A percentile compares a stretch with the other conserved stretches of the same genome.
Evolutionary conservation across 2,329 filamentous ascomycete species (phyloP).

Genomic region (Aspergillus intermedius): DNA sequence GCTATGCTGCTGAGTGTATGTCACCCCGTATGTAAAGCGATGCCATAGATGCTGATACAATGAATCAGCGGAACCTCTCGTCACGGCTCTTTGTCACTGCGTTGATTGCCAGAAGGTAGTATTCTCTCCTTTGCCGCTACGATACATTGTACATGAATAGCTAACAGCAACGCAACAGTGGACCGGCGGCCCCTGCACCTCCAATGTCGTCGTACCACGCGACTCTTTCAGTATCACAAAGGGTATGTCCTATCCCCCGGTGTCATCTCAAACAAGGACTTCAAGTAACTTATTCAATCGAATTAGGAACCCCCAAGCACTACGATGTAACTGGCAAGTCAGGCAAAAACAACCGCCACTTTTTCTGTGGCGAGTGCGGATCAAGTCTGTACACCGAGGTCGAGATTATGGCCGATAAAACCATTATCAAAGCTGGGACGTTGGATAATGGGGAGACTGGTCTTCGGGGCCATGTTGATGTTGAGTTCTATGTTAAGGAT

Average conservation of each 20-base stretch:
- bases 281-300: constrained; percentile 2
- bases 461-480: constrained; percentile 37
- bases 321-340: constrained; percentile 45
- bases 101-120: constrained; percentile 49
- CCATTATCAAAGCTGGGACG: constrained; percentile 47
- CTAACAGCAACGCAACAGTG: constrained; percentile 44
- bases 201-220: constrained; percentile 48
- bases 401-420: constrained; percentile 48
- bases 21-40: background rate
- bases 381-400: constrained; percentile 48
- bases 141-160: constrained; percentile 13
- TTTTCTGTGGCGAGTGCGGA: constrained; percentile 50
- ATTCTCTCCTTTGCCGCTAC: constrained; percentile 5
- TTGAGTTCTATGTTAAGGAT: constrained; percentile 51
- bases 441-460: constrained; percentile 45
- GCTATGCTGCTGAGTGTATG: constrained; percentile 23
- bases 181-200: constrained; percentile 50
- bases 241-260: constrained; percentile 34
- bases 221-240: constrained; percentile 45
- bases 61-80: constrained; percentile 34
- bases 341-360: constrained; percentile 52
- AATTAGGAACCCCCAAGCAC: constrained; percentile 46
- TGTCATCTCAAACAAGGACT: constrained; percentile 37
- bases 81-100: constrained; percentile 49
- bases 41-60: background rate